A percentile compares a stretch with the other conserved stretches of the same genome.
These are phyloP conservation scores for Magnusiomyces magnusii DNA, from an alignment of 1,139 yeast genomes.

Conservation along the genomic window DNA sequence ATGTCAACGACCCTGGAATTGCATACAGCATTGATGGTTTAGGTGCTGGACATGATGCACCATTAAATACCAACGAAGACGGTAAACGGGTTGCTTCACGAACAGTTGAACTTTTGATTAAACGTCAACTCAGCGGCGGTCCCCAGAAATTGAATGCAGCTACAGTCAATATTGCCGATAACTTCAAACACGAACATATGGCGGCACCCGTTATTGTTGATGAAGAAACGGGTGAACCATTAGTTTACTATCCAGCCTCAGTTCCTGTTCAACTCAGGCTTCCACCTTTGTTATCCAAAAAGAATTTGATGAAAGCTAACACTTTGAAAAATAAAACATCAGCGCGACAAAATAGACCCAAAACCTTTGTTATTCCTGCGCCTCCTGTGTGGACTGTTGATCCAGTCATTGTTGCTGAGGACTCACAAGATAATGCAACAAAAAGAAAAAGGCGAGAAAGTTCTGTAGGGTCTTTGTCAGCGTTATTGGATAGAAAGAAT, in stretches of 20 bases:
- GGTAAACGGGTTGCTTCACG: neutral
- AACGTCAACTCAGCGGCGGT: neutral
- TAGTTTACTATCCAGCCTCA: slow-evolving; percentile 32
- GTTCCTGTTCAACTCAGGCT: slow-evolving; percentile 27
- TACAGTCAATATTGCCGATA: slow-evolving; percentile 1
- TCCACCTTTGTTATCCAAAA: slow-evolving; percentile 24
- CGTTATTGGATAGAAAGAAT: neutral
- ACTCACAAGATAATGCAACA: neutral
- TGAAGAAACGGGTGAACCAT: slow-evolving; percentile 8
- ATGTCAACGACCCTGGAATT: too few relatives aligned
- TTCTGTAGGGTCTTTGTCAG: slow-evolving; percentile 1
- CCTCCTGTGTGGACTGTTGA: slow-evolving; percentile 17
- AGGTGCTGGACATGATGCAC: neutral
- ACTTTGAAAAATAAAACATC: slow-evolving; percentile 5
- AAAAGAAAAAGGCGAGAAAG: neutral
- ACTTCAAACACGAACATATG: slow-evolving; percentile 6
- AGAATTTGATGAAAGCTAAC: slow-evolving; percentile 10
- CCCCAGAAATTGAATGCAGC: neutral
- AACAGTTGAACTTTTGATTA: neutral
- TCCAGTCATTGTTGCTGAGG: slow-evolving; percentile 6
- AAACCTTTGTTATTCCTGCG: slow-evolving; percentile 9
- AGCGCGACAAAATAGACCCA: slow-evolving; percentile 3
- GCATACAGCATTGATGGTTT: neutral
- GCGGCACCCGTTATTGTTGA: slow-evolving; percentile 5
- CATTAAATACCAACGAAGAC: neutral